A percentile compares a stretch with the other conserved stretches of the same genome.
Conservation (phyloP, 306 rosid genomes). For the Pueraria montana region DNA sequence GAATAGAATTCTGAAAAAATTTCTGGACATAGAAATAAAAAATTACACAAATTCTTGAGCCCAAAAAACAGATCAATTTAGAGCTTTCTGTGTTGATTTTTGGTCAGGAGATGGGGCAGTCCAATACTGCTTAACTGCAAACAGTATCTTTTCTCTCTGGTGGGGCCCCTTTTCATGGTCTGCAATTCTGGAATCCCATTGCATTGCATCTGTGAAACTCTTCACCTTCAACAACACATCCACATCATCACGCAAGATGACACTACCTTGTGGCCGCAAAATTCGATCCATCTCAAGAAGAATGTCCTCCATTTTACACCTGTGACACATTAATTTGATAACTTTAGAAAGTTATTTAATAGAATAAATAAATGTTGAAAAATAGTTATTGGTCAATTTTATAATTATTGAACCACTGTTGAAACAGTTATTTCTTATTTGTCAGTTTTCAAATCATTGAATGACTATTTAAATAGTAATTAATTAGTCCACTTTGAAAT, state of each 20-base stretch:
- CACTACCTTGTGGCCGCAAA: constrained; percentile 80
- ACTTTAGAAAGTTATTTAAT: not conserved
- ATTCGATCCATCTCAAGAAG: constrained; percentile 92
- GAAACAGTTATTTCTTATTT: not conserved
- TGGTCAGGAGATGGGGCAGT: constrained; percentile 62
- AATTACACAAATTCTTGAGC: constrained; percentile 35
- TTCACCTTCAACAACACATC: constrained; percentile 70
- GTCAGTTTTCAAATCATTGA: not conserved
- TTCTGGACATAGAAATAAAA: constrained; percentile 20
- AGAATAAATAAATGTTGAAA: not conserved
- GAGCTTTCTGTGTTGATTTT: constrained; percentile 41
- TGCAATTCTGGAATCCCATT: constrained; percentile 75
- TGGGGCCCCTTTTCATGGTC: constrained; percentile 86
- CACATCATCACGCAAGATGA: constrained; percentile 84
- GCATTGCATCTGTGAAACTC: constrained; percentile 66
- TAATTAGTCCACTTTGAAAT: not conserved
- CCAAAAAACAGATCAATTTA: constrained; percentile 42
- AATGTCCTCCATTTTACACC: constrained; percentile 80
- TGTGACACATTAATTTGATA: constrained; percentile 46
- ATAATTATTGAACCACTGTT: not conserved
- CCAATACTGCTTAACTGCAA: constrained; percentile 85
- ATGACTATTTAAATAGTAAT: not conserved
- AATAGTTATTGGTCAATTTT: not conserved
- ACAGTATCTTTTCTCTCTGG: constrained; percentile 75
- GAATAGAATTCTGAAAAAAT: constrained; percentile 40